Percentiles rank a stretch among this genome's conserved stretches.
These are phyloP conservation scores for Cercospora beticola DNA, from an alignment of 2,329 filamentous ascomycete species.

Conservation along the genomic window DNA sequence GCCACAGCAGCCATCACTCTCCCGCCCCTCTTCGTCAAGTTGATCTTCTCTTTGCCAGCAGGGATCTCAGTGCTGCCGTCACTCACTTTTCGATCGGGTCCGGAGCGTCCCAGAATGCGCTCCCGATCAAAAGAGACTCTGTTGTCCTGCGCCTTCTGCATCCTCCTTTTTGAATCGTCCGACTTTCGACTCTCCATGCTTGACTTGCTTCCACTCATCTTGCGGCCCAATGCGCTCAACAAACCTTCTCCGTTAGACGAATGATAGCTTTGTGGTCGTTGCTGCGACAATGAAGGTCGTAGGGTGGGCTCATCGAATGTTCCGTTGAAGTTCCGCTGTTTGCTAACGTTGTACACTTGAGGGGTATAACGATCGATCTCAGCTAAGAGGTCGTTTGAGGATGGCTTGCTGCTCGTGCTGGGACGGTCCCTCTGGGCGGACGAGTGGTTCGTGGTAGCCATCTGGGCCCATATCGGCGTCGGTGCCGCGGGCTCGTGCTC, in stretches of 20 bases:
- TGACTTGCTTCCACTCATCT: constrained; percentile 30
- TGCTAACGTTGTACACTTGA: constrained; percentile 58
- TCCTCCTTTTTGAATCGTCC: constrained; percentile 26
- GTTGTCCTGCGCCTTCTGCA: constrained; percentile 19
- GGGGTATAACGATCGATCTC: constrained; percentile 62
- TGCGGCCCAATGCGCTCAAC: constrained; percentile 31
- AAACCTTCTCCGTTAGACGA: constrained; percentile 24
- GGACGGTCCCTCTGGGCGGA: constrained; percentile 33
- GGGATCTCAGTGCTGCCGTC: constrained; percentile 37
- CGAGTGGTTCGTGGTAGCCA: constrained; percentile 46
- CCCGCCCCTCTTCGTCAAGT: constrained; percentile 48
- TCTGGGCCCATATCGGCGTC: constrained; percentile 80
- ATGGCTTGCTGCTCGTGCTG: constrained; percentile 49
- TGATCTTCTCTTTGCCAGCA: constrained; percentile 33
- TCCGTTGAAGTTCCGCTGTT: constrained; percentile 59
- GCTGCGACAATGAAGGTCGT: constrained; percentile 44
- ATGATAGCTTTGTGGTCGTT: constrained; percentile 34
- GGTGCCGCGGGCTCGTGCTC: constrained; percentile 42
- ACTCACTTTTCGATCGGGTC: constrained; percentile 39
- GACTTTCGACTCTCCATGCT: constrained; percentile 32
- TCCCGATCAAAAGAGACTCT: constrained; percentile 28
- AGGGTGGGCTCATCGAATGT: constrained; percentile 42
- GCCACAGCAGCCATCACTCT: constrained; percentile 66
- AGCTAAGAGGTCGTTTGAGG: constrained; percentile 49
- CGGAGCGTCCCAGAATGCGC: constrained; percentile 27